A percentile compares a stretch with the other conserved stretches of the same genome.
Evolutionary conservation across 495 filamentous ascomycete genomes (phyloP).

Genomic region (Daldinia decipiens): DNA sequence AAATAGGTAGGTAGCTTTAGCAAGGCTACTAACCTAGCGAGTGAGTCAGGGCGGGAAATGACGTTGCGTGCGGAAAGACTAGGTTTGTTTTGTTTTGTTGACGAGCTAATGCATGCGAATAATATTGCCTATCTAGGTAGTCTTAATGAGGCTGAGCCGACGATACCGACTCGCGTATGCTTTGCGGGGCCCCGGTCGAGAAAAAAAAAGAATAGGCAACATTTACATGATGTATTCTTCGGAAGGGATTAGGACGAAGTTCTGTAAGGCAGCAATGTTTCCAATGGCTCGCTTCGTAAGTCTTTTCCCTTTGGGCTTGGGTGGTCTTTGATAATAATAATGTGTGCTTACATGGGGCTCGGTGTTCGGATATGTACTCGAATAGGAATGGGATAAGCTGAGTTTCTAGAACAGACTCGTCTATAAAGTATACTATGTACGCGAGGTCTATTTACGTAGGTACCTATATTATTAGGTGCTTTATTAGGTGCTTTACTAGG

Average conservation of each 20-base stretch:
- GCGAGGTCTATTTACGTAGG: background rate
- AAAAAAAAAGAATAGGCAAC: constrained; percentile 7
- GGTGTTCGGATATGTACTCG: constrained; percentile 35
- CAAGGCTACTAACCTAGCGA: background rate
- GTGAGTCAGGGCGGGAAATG: background rate
- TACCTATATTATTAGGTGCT: background rate
- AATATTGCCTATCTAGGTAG: background rate
- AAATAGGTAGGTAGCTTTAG: too few species aligned
- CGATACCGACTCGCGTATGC: constrained; percentile 6
- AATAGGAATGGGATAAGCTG: constrained; percentile 23
- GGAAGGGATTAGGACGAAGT: background rate
- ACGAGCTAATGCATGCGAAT: background rate
- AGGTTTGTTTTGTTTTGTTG: background rate
- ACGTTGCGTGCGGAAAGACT: background rate
- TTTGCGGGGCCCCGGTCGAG: background rate
- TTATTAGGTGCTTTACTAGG: background rate
- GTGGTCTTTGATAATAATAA: background rate
- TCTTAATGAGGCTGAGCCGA: constrained; percentile 20
- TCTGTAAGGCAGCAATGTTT: constrained; percentile 10
- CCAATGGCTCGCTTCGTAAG: background rate
- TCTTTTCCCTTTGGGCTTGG: background rate
- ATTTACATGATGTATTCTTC: background rate
- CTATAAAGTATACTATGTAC: background rate
- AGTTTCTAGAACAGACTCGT: constrained; percentile 4
- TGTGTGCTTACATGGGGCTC: background rate